Evolutionary conservation across 305 asterid species (phyloP).

Genomic region (Plantago coronopus): DNA sequence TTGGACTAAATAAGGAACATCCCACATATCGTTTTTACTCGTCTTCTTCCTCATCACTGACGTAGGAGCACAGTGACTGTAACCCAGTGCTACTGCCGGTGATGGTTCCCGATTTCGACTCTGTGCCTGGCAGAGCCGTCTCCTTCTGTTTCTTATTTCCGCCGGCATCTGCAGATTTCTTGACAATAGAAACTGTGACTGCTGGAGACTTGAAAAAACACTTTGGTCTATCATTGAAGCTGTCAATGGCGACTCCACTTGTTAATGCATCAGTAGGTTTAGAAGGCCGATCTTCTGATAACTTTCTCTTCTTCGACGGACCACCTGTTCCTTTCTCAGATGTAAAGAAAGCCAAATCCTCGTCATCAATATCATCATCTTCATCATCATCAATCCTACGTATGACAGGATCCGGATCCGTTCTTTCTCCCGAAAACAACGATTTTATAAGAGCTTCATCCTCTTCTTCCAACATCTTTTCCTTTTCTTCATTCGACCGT

Average conservation of each 20-base stretch:
- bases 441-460: constrained; percentile 67
- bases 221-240: constrained; percentile 31
- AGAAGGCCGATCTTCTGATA: constrained; percentile 28
- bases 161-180: constrained; percentile 33
- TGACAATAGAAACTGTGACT: constrained; percentile 36
- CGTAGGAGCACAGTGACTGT: constrained; percentile 50
- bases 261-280: constrained; percentile 45
- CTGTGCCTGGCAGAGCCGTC: constrained; percentile 14
- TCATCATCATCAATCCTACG: constrained; percentile 59
- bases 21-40: constrained; percentile 29
- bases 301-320: constrained; percentile 46
- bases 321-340: constrained; percentile 26
- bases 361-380: constrained; percentile 36
- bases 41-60: constrained; percentile 46
- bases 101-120: constrained; percentile 1
- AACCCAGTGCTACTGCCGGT: constrained; percentile 36
- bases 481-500: constrained; percentile 53
- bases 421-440: constrained; percentile 45
- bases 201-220: constrained; percentile 40
- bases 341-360: constrained; percentile 26
- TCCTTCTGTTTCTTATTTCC: constrained; percentile 19
- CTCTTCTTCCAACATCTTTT: constrained; percentile 55
- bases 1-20: too few species aligned
- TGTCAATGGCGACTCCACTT: constrained; percentile 24
- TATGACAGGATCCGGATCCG: constrained; percentile 29